phyloP scores from a whole-genome alignment of 208 protist genomes.

The Herpetomonas tarakana region DNA sequence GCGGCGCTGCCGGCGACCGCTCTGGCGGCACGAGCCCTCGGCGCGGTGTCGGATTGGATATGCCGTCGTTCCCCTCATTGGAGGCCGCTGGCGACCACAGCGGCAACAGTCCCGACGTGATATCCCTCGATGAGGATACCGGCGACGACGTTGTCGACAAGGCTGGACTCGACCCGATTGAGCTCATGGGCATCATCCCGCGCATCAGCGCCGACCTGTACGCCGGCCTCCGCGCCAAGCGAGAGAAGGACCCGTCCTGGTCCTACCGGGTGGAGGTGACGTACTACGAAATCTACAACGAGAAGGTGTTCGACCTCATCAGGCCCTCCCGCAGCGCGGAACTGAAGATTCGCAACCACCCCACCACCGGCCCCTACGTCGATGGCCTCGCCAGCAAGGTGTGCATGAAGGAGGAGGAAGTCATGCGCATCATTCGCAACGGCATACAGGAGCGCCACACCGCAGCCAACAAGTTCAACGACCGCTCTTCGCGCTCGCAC shows the following conservation, averaged over 20 bases:
- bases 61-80: slow-evolving; percentile 52
- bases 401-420: slow-evolving; percentile 57
- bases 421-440: slow-evolving; percentile 53
- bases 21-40: slow-evolving; percentile 73
- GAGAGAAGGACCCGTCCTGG: slow-evolving; percentile 49
- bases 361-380: slow-evolving; percentile 64
- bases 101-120: slow-evolving; percentile 32
- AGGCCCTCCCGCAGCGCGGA: slow-evolving; percentile 31
- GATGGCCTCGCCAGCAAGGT: slow-evolving; percentile 62
- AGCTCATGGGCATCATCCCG: slow-evolving; percentile 81
- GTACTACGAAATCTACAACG: slow-evolving; percentile 93
- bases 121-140: slow-evolving; percentile 25
- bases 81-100: slow-evolving; percentile 48
- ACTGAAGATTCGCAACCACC: slow-evolving; percentile 69
- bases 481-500: slow-evolving; percentile 84
- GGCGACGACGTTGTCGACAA: slow-evolving; percentile 43
- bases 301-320: slow-evolving; percentile 86
- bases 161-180: slow-evolving; percentile 39
- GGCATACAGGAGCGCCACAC: slow-evolving; percentile 84
- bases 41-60: slow-evolving; percentile 32
- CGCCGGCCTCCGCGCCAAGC: slow-evolving; percentile 39
- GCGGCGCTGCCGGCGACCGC: slow-evolving; percentile 68
- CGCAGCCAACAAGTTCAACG: slow-evolving; percentile 84
- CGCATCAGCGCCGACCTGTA: slow-evolving; percentile 75
- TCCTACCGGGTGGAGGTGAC: slow-evolving; percentile 74